Conservation (phyloP, 176 grass and related monocot species). For the Zoysia japonica region DNA sequence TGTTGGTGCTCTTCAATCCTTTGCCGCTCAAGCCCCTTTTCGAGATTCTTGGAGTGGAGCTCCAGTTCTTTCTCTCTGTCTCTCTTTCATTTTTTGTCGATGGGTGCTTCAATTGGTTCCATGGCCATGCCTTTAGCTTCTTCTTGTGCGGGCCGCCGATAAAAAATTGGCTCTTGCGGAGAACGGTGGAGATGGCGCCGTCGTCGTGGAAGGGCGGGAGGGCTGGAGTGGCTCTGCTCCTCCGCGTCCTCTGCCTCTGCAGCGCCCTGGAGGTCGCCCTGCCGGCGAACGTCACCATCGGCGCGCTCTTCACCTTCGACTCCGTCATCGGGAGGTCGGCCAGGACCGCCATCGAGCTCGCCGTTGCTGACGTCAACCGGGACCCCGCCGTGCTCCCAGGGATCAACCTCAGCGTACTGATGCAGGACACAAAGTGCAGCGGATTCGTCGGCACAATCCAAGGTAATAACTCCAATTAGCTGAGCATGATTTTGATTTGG, state of each 20-base stretch:
- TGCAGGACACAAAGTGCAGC: constrained; percentile 79
- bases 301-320: constrained; percentile 81
- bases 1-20: too few species aligned
- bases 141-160: too few species aligned
- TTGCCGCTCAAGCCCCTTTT: too few species aligned
- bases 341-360: constrained; percentile 67
- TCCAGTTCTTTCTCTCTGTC: too few species aligned
- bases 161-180: neutral
- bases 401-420: constrained; percentile 53
- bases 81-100: too few species aligned
- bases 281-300: constrained; percentile 53
- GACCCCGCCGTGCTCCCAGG: constrained; percentile 50
- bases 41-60: too few species aligned
- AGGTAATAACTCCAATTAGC: constrained; percentile 29
- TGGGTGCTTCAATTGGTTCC: too few species aligned
- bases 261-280: neutral
- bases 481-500: too few species aligned
- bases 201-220: neutral
- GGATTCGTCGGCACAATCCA: constrained; percentile 81
- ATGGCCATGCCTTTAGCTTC: too few species aligned
- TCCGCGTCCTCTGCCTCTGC: constrained; percentile 35
- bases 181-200: neutral
- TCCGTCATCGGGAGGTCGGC: constrained; percentile 76
- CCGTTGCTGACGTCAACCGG: constrained; percentile 74
- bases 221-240: neutral